phyloP scores from a whole-genome alignment of 2,329 filamentous ascomycete genomes.

The Elsinoe necatrix region DNA sequence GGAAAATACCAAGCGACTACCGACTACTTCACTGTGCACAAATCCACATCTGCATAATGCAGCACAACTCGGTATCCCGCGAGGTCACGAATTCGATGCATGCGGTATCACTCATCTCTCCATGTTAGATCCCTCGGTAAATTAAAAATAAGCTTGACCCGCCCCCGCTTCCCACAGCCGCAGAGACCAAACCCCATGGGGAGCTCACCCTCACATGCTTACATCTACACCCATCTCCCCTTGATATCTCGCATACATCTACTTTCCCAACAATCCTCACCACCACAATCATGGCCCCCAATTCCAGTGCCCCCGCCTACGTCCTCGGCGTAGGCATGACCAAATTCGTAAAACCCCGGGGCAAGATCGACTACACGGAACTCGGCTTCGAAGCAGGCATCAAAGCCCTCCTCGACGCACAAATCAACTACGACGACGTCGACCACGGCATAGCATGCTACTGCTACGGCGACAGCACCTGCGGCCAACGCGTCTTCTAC shows the following conservation, averaged over 20 bases:
- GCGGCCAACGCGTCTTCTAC: slow-evolving; percentile 94
- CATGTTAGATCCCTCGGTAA: slow-evolving; percentile 14
- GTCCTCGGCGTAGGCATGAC: slow-evolving; percentile 97
- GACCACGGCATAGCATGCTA: slow-evolving; percentile 95
- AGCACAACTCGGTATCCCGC: neutral
- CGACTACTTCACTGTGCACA: too few relatives aligned
- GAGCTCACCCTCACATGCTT: neutral
- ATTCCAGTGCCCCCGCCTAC: slow-evolving; percentile 55
- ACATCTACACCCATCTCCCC: neutral
- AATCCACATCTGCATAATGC: neutral
- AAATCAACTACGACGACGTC: slow-evolving; percentile 94
- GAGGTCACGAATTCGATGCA: too few relatives aligned
- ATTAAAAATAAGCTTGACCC: neutral
- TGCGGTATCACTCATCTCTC: slow-evolving; percentile 12
- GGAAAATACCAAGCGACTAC: too few relatives aligned
- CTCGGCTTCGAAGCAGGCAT: slow-evolving; percentile 87
- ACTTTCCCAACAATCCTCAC: neutral
- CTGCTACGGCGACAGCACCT: slow-evolving; percentile 92
- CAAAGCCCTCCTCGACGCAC: slow-evolving; percentile 73
- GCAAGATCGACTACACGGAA: slow-evolving; percentile 90
- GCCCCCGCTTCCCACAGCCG: slow-evolving; percentile 15
- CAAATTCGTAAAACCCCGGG: slow-evolving; percentile 95
- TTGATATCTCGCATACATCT: neutral
- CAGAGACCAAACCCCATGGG: neutral
- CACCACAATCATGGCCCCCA: slow-evolving; percentile 23